Percentiles rank a stretch among this genome's conserved stretches.
These are phyloP conservation scores for Theobroma cacao DNA, from an alignment of 345 rosid species.

Conservation along the genomic window DNA sequence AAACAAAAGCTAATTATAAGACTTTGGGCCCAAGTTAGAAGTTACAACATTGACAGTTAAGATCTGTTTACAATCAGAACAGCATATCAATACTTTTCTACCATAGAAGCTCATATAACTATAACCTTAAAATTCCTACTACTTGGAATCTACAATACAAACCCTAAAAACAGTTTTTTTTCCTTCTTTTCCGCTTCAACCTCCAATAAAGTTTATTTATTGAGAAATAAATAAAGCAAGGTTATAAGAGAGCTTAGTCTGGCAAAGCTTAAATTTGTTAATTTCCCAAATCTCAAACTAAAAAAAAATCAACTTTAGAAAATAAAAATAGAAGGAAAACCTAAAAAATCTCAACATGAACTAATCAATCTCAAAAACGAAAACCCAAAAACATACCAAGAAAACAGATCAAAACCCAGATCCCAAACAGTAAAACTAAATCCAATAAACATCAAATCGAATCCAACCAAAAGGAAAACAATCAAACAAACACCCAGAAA, in stretches of 20 bases:
- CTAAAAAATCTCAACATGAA: not conserved
- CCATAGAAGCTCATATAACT: not conserved
- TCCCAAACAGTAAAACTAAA: constrained; percentile 16
- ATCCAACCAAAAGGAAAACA: not conserved
- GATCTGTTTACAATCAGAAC: not conserved
- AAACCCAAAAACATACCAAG: not conserved
- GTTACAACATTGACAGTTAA: not conserved
- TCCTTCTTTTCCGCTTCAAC: not conserved
- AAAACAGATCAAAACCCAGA: constrained; percentile 24
- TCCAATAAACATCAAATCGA: constrained; percentile 5
- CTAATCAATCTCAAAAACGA: constrained; percentile 3
- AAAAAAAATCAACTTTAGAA: not conserved
- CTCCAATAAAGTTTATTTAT: not conserved
- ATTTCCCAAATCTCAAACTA: not conserved
- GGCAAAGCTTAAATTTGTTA: not conserved
- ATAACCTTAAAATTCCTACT: not conserved
- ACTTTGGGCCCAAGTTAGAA: not conserved
- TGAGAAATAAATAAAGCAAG: not conserved
- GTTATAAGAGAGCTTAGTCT: not conserved
- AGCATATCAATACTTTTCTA: not conserved
- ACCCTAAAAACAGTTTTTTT: not conserved
- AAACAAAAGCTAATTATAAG: not conserved
- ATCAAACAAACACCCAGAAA: not conserved
- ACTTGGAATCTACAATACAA: not conserved
- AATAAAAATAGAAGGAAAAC: not conserved